Evolutionary conservation across 371 early-diverging fungal species (phyloP).

Genomic region (Astathelohania contejeani): DNA sequence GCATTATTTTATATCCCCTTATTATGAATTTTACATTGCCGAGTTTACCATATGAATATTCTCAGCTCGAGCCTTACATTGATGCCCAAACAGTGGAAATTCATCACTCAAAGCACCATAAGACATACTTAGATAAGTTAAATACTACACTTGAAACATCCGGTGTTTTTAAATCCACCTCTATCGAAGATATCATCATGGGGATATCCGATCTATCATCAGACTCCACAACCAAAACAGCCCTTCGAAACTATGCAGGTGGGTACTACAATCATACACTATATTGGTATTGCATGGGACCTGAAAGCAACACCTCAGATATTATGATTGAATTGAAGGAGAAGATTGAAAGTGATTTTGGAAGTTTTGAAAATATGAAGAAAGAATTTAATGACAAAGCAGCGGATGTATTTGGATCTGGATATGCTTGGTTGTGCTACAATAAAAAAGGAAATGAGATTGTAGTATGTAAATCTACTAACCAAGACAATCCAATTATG

Average conservation of each 20-base stretch:
- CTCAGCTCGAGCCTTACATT: slow-evolving; percentile 41
- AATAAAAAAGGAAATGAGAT: slow-evolving; percentile 61
- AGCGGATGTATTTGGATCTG: slow-evolving; percentile 75
- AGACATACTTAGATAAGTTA: slow-evolving; percentile 58
- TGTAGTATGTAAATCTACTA: slow-evolving; percentile 68
- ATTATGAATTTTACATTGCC: slow-evolving; percentile 26
- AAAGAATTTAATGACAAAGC: slow-evolving; percentile 63
- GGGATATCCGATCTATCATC: slow-evolving; percentile 55
- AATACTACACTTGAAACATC: slow-evolving; percentile 55
- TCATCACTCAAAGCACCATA: slow-evolving; percentile 88
- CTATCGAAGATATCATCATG: slow-evolving; percentile 56
- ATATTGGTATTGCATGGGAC: slow-evolving; percentile 79
- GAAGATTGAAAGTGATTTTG: slow-evolving; percentile 66
- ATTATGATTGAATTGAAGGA: slow-evolving; percentile 52
- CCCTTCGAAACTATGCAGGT: slow-evolving; percentile 75
- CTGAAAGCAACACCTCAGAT: slow-evolving; percentile 56
- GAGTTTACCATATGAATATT: slow-evolving; percentile 34
- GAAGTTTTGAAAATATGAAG: slow-evolving; percentile 65
- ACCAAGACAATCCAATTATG: slow-evolving; percentile 71
- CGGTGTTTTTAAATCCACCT: slow-evolving; percentile 6
- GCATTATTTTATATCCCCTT: too few species aligned
- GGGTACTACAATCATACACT: slow-evolving; percentile 90
- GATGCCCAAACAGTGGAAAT: slow-evolving; percentile 73
- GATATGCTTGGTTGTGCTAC: slow-evolving; percentile 89
- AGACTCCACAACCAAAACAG: slow-evolving; percentile 60